phyloP scores from a whole-genome alignment of 495 filamentous ascomycete species.

The Corynascus novoguineensis region DNA sequence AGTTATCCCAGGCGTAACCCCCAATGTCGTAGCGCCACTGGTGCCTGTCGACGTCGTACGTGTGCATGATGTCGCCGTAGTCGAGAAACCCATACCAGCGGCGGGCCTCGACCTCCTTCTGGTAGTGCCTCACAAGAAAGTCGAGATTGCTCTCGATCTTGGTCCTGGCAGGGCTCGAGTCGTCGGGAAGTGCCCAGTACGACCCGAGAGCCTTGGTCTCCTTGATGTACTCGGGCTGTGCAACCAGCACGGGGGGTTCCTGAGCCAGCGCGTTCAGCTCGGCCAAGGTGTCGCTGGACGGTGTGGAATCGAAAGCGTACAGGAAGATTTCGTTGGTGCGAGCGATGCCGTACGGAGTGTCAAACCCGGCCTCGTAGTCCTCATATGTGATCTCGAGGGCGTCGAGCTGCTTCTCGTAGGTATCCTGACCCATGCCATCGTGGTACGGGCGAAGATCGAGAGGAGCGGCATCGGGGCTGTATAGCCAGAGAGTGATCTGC shows the following conservation, averaged over 20 bases:
- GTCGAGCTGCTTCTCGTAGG: slow-evolving; percentile 1
- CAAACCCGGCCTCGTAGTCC: background rate
- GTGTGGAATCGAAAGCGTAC: background rate
- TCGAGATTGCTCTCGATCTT: slow-evolving; percentile 1
- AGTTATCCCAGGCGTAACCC: slow-evolving; percentile 2
- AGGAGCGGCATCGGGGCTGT: background rate
- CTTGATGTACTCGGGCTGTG: background rate
- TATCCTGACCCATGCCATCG: slow-evolving; percentile 1
- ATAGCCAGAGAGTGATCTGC: slow-evolving; percentile 5
- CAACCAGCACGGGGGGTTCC: background rate
- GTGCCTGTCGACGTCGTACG: background rate
- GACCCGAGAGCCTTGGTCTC: slow-evolving; percentile 2
- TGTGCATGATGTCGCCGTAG: slow-evolving; percentile 7
- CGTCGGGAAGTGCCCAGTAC: slow-evolving; percentile 1
- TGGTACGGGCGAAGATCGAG: background rate
- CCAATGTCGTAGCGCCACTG: slow-evolving; percentile 8
- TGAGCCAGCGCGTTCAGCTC: background rate
- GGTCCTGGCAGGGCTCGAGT: background rate
- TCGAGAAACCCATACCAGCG: slow-evolving; percentile 6
- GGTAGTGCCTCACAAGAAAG: slow-evolving; percentile 4
- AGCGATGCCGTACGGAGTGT: slow-evolving; percentile 1
- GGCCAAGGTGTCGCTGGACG: slow-evolving; percentile 5
- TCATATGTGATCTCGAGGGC: slow-evolving; percentile 7
- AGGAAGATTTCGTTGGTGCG: slow-evolving; percentile 6
- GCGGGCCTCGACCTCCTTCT: background rate